Conservation (phyloP, 2,329 filamentous ascomycete genomes). For the Hypoxylon sp. region DNA sequence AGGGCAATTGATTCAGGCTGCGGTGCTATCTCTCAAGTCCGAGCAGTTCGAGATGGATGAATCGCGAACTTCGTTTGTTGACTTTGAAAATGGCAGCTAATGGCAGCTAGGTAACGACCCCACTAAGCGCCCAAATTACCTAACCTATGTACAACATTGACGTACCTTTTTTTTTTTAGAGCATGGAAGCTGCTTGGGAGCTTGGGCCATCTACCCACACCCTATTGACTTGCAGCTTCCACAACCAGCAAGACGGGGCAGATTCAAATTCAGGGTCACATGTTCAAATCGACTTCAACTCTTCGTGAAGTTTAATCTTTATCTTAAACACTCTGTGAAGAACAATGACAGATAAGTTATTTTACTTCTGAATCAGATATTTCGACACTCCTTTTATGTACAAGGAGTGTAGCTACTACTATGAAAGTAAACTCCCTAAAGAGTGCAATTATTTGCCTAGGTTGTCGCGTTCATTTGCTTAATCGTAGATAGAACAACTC, state of each 20-base stretch:
- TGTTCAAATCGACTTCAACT: conserved; percentile 20
- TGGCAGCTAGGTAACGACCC: conserved; percentile 17
- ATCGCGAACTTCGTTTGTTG: conserved; percentile 31
- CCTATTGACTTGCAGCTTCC: conserved; percentile 22
- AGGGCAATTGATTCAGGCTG: background rate
- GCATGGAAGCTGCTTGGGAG: conserved; percentile 3
- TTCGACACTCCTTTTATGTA: background rate
- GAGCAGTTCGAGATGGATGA: conserved; percentile 3
- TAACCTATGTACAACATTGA: background rate
- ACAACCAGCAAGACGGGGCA: conserved; percentile 7
- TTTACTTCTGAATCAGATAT: background rate
- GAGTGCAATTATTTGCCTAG: too few relatives aligned
- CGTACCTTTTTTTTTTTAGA: too few relatives aligned
- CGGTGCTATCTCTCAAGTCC: background rate
- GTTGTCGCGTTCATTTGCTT: too few relatives aligned
- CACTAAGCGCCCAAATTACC: conserved; percentile 22
- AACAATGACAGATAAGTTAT: background rate
- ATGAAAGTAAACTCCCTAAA: too few relatives aligned
- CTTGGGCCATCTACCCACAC: conserved; percentile 37
- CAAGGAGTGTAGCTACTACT: too few relatives aligned
- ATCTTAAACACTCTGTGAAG: background rate
- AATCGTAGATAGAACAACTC: too few relatives aligned
- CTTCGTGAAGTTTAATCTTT: background rate
- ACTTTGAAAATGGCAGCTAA: conserved; percentile 31
- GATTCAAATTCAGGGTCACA: conserved; percentile 21